These are phyloP conservation scores for Calonectria hawksworthii DNA, from an alignment of 2,329 filamentous ascomycete species.

Conservation along the genomic window DNA sequence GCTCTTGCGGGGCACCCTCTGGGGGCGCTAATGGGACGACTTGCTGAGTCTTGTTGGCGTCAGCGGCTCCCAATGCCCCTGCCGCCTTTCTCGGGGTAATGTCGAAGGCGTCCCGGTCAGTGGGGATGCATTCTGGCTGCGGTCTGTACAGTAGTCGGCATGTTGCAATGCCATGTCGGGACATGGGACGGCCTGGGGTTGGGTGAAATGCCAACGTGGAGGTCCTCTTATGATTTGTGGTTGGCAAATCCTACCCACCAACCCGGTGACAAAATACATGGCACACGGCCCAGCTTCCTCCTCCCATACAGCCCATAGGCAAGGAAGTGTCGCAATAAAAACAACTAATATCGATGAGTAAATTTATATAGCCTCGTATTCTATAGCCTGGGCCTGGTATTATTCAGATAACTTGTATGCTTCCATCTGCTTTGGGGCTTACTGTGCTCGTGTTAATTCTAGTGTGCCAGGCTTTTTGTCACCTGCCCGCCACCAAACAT, in stretches of 20 bases:
- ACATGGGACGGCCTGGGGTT: conserved; percentile 17
- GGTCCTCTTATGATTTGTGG: conserved; percentile 13
- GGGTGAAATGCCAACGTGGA: conserved; percentile 3
- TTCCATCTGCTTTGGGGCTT: not conserved
- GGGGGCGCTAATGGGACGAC: conserved; percentile 28
- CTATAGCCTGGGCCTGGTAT: not conserved
- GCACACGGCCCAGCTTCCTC: conserved; percentile 23
- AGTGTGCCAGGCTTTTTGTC: not conserved
- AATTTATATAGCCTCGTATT: not conserved
- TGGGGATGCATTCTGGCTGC: not conserved
- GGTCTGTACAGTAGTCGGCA: conserved; percentile 6
- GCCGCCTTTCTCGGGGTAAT: conserved; percentile 7
- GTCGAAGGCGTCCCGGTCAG: conserved; percentile 13
- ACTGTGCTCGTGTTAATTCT: not conserved
- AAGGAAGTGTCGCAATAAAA: not conserved
- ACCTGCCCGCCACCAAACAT: not conserved
- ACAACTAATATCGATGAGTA: not conserved
- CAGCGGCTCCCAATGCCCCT: conserved; percentile 32
- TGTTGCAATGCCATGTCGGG: conserved; percentile 23
- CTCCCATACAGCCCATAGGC: conserved; percentile 17
- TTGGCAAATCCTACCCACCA: conserved; percentile 33
- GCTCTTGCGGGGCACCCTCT: conserved; percentile 19
- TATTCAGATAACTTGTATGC: not conserved
- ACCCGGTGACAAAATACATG: not conserved
- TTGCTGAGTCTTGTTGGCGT: conserved; percentile 23